Percentiles rank a stretch among this genome's conserved stretches.
Evolutionary conservation across 2,329 filamentous ascomycete species (phyloP).

Genomic region (Pseudopithomyces chartarum): DNA sequence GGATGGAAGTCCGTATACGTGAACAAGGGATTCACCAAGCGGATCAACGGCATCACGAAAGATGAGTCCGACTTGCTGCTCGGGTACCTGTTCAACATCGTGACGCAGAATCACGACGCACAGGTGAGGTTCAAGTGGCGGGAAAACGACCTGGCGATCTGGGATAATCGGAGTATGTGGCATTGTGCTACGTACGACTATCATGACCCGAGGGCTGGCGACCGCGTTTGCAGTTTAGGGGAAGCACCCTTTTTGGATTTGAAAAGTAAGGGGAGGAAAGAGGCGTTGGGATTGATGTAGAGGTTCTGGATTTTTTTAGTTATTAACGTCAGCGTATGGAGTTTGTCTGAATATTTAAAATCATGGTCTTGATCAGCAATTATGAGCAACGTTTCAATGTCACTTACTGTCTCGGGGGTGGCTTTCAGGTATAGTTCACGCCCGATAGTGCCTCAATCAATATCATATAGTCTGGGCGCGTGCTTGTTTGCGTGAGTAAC

Average conservation of each 20-base stretch:
- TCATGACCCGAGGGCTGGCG: slow-evolving; percentile 57
- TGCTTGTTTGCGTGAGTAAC: too few relatives aligned
- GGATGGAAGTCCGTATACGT: slow-evolving; percentile 61
- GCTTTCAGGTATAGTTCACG: too few relatives aligned
- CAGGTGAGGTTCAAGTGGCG: slow-evolving; percentile 57
- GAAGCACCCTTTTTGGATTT: slow-evolving; percentile 62
- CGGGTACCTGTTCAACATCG: slow-evolving; percentile 49
- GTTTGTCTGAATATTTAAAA: too few relatives aligned
- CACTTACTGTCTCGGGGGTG: too few relatives aligned
- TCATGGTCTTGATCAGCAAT: too few relatives aligned
- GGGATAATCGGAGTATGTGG: slow-evolving; percentile 68
- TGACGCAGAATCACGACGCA: slow-evolving; percentile 58
- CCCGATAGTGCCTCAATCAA: too few relatives aligned
- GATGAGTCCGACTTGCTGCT: slow-evolving; percentile 53
- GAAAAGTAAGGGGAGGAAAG: slow-evolving; percentile 53
- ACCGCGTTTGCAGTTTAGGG: slow-evolving; percentile 59
- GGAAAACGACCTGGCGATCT: slow-evolving; percentile 56
- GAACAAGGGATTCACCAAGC: slow-evolving; percentile 39
- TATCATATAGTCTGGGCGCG: too few relatives aligned
- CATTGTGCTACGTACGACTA: slow-evolving; percentile 70
- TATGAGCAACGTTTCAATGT: too few relatives aligned
- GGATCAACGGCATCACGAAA: slow-evolving; percentile 53
- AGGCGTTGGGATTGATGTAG: slow-evolving; percentile 39
- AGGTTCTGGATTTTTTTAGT: too few relatives aligned
- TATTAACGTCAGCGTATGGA: too few relatives aligned